Conservation (phyloP, 2,329 filamentous ascomycete species). For the Verticillium tricorpus region DNA sequence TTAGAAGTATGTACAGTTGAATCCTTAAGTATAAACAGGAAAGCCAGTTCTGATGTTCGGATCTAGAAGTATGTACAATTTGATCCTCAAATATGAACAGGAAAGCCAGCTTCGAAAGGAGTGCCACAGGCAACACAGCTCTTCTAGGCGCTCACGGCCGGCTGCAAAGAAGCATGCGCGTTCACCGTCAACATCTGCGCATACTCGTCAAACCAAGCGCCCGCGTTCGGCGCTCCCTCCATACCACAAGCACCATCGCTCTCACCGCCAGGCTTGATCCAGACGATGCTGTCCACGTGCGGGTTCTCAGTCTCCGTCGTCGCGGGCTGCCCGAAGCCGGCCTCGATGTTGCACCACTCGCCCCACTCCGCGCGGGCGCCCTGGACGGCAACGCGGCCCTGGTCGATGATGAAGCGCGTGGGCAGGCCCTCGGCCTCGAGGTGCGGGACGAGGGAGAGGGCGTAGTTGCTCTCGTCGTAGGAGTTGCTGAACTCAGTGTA, state of each 20-base stretch:
- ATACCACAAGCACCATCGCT: conserved; percentile 35
- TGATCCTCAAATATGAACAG: no score
- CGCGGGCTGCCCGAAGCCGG: conserved; percentile 33
- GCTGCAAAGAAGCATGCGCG: conserved; percentile 18
- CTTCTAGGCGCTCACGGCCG: background rate
- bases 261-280: conserved; percentile 41
- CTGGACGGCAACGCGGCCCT: conserved; percentile 32
- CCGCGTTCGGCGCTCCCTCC: conserved; percentile 30
- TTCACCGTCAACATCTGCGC: conserved; percentile 34
- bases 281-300: conserved; percentile 36
- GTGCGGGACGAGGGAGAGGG: conserved; percentile 28
- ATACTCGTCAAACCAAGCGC: conserved; percentile 37
- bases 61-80: no score
- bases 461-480: conserved; percentile 37
- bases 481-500: conserved; percentile 34
- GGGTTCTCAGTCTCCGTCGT: conserved; percentile 29
- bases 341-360: conserved; percentile 39
- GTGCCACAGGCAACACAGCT: background rate
- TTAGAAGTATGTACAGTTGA: no score
- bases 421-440: conserved; percentile 34
- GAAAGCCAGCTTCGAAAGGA: no score
- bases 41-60: no score
- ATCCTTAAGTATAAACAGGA: no score
- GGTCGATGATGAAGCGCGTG: conserved; percentile 39
- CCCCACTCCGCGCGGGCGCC: conserved; percentile 33